Evolutionary conservation across 2,329 filamentous ascomycete species (phyloP), one percentile per base, ranked within the genome.

Genomic region (Epichloe scottii): DNA sequence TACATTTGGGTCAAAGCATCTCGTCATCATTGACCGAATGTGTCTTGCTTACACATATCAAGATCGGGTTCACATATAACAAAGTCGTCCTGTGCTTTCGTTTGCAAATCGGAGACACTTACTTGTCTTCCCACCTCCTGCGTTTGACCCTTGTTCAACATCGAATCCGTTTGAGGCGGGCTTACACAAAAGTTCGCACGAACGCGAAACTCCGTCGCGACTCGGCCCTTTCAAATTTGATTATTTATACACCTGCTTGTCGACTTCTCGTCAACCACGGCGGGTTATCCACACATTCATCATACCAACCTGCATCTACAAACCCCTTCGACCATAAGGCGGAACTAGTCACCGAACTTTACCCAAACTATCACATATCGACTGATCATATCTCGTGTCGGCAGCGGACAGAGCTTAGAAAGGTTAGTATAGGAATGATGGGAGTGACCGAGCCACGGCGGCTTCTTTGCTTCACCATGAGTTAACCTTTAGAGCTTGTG

Each of bases 121-220:
- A 35, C 12, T 37, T 35, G 41, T 42, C 44, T 35, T 21, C 21
- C 48, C 44, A 42, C 40, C 48, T 51, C 44, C 17, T 51, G 30
- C 43, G 49, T 51, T 38, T 47, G 26, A 47, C 49, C 35, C 42
- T 46, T 40, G 49, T 50, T 50, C 41, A 50, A 50, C 49, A 33
- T 34, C 8, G 49, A 30, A 19, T 46, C 38, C 30, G 44, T 47
- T 47, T 51, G 49, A 47, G 34, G 45, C 44, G 34, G 15, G 37
- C 44, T 47, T 42, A 41, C 30, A 46, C 49, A 34, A 38, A 46
- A 15, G 12, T 8, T 10, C 34, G 11, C 14, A n/a, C 35, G 8
- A 26, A 34, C 48, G 11, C 35, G 10, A 33, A 39, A 10, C 19
- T 34, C 26, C 30, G 11, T 7, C 8, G 19, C 19, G 38, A 35